Base-by-base conservation (phyloP, 2,329 filamentous ascomycete species). In the Talaromyces islandicus region DNA sequence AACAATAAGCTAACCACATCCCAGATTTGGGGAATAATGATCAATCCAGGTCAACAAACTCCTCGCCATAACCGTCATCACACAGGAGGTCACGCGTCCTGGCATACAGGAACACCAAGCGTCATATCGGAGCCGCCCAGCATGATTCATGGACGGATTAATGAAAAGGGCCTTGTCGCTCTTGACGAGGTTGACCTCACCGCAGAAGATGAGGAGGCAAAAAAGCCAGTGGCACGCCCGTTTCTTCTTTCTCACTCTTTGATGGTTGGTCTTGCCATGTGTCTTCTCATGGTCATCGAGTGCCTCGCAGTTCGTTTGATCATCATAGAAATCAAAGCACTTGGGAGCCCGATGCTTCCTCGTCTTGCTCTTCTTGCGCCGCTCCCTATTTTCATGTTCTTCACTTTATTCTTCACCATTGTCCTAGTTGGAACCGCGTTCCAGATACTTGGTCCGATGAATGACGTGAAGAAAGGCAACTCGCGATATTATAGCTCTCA, bases 251-350 rank as follows among this genome's bases (percentile, higher is more conserved):
- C 59, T 11, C 59, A 60, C 24, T 60, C 59, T 27, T 50, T 60
- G 38, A 60, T 60, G 59, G 59, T 60, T 19, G 59, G 59, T 17
- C 55, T 60, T 6, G 59, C 59, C 51, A 60, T 60, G 59, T 60
- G 59, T 46, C 30, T 60, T 27, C 24, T 60, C 48, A 60, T 60
- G 59, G 59, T 60, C 55, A 60, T 60, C 17, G 59, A 60, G 48
- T 60, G 59, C n/a, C 41, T 57, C 14, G 59, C 59, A 2, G 59
- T 60, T 24, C 59, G 59, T 14, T 54, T 57, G 38, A 60, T 60
- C 21, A 54, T 60, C 10, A 57, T 60, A 11, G 59, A 60, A 54
- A 54, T 60, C 27, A 60, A 60, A 30, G 59, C 59, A 4, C 59
- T 57, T 2, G 59, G 59, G 1, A 54, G 35, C 30, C 29, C 59